Conservation (phyloP, 768 basidiomycete genomes). For the Pluteus cervinus region DNA sequence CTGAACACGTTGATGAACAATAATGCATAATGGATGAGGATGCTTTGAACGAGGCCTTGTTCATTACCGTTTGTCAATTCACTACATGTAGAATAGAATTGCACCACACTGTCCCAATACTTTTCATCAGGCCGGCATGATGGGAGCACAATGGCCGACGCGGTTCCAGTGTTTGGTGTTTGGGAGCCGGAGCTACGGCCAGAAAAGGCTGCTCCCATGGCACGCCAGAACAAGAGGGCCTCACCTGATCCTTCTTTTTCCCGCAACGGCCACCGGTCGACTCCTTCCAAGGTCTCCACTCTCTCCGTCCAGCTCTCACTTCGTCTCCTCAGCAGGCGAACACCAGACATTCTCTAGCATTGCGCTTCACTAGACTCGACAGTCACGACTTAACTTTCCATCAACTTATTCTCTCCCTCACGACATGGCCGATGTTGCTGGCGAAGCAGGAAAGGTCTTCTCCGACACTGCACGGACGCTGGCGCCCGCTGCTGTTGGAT, state of each 20-base stretch:
- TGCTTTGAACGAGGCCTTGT: not conserved
- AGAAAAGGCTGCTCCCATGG: no score
- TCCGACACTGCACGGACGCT: conserved; percentile 52
- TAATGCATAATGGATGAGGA: conserved; percentile 8
- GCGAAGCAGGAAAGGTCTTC: conserved; percentile 34
- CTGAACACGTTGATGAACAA: conserved; percentile 50
- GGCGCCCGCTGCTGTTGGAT: conserved; percentile 74
- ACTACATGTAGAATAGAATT: not conserved
- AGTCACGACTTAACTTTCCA: conserved; percentile 3
- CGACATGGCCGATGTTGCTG: conserved; percentile 32
- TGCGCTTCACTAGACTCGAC: no score
- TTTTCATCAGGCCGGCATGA: not conserved
- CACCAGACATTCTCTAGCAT: no score
- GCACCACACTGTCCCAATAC: not conserved
- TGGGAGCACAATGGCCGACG: no score
- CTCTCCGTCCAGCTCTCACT: not conserved
- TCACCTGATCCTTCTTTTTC: no score
- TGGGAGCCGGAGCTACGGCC: no score
- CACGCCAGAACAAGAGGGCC: no score
- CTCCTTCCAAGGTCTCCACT: no score
- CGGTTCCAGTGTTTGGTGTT: no score
- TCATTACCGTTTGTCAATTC: not conserved
- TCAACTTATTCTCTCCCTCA: conserved; percentile 11
- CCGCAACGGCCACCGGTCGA: no score
- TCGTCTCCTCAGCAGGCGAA: not conserved